Evolutionary conservation across 345 rosid genomes (phyloP).

Genomic region (Ceriops tagal): DNA sequence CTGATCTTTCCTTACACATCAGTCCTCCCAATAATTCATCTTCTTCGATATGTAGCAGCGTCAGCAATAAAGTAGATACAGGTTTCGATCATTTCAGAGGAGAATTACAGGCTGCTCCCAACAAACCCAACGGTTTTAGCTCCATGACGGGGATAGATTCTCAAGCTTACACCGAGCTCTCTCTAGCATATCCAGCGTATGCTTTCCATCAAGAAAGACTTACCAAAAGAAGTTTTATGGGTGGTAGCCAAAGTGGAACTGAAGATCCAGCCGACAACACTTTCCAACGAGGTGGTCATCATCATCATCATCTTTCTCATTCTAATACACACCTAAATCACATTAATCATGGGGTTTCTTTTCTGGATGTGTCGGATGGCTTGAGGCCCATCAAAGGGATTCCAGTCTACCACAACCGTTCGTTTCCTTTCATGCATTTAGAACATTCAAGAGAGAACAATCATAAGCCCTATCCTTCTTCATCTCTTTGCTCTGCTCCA

Average conservation of each 20-base stretch:
- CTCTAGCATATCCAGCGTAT: slow-evolving; percentile 37
- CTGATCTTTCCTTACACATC: slow-evolving; percentile 74
- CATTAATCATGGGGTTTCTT: slow-evolving; percentile 28
- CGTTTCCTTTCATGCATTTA: slow-evolving; percentile 45
- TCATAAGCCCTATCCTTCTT: slow-evolving; percentile 36
- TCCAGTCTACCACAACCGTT: slow-evolving; percentile 73
- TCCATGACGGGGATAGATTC: slow-evolving; percentile 14
- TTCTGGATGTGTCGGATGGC: slow-evolving; percentile 37
- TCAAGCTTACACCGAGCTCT: slow-evolving; percentile 39
- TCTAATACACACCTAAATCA: slow-evolving; percentile 14
- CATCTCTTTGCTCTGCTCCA: slow-evolving; percentile 23
- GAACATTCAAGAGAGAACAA: slow-evolving; percentile 31
- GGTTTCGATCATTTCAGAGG: slow-evolving; percentile 19
- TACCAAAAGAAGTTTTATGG: slow-evolving; percentile 5
- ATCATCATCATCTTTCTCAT: slow-evolving; percentile 10
- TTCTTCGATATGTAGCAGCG: slow-evolving; percentile 17
- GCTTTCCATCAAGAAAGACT: not conserved
- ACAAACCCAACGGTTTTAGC: slow-evolving; percentile 17
- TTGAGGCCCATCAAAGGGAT: slow-evolving; percentile 73
- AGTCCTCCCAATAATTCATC: slow-evolving; percentile 49
- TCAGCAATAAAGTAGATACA: not conserved
- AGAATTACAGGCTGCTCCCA: slow-evolving; percentile 1
- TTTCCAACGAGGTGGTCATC: slow-evolving; percentile 10
- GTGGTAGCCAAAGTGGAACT: not conserved
- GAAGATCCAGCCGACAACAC: slow-evolving; percentile 24